These are phyloP conservation scores for Neolecta irregularis DNA, from an alignment of 1,139 yeast genomes.

Conservation along the genomic window DNA sequence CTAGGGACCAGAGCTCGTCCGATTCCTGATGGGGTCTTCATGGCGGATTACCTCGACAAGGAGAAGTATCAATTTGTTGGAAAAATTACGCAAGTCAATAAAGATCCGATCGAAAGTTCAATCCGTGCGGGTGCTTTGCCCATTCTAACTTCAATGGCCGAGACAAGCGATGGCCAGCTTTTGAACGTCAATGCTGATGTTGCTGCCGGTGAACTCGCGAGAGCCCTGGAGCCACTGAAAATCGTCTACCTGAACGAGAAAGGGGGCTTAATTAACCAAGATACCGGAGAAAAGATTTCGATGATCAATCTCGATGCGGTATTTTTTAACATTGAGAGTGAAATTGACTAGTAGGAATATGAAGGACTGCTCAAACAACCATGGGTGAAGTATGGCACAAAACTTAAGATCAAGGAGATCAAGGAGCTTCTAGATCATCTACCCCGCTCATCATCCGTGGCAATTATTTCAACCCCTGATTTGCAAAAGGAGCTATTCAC, in stretches of 20 bases:
- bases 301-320: conserved; percentile 86
- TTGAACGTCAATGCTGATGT: conserved; percentile 96
- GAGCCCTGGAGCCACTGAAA: conserved; percentile 91
- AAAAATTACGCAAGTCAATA: conserved; percentile 69
- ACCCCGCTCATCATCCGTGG: conserved; percentile 95
- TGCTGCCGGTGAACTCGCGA: conserved; percentile 95
- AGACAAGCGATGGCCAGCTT: conserved; percentile 90
- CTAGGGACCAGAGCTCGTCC: conserved; percentile 98
- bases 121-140: conserved; percentile 95
- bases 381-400: conserved; percentile 98
- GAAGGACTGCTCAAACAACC: conserved; percentile 79
- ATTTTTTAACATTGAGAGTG: neutral
- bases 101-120: conserved; percentile 84
- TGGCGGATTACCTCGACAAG: conserved; percentile 81
- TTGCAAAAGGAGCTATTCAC: conserved; percentile 94
- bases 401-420: conserved; percentile 88
- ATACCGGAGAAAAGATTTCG: conserved; percentile 77
- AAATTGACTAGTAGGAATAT: no score
- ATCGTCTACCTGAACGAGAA: conserved; percentile 92
- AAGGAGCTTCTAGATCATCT: conserved; percentile 83
- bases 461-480: conserved; percentile 87
- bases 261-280: conserved; percentile 92
- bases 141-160: conserved; percentile 88
- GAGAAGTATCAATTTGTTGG: conserved; percentile 90
- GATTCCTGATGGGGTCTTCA: conserved; percentile 92